These are phyloP conservation scores for Schwanniomyces pseudopolymorphus DNA, from an alignment of 805 yeast genomes.

Conservation along the genomic window DNA sequence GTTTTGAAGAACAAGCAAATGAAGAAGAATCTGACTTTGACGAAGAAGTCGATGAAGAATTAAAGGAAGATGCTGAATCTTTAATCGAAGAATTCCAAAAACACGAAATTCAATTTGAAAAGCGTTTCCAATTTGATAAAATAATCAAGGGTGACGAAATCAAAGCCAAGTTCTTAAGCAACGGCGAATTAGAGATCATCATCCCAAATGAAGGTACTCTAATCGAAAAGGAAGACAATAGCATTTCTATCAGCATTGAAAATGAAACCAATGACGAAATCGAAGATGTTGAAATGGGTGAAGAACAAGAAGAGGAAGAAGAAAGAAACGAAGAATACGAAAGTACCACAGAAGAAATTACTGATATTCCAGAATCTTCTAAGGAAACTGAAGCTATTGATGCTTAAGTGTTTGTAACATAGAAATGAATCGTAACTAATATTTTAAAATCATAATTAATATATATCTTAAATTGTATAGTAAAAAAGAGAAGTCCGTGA, in stretches of 20 bases:
- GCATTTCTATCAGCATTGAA: slow-evolving; percentile 26
- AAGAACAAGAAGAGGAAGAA: slow-evolving; percentile 8
- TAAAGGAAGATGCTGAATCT: slow-evolving; percentile 37
- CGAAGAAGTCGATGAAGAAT: slow-evolving; percentile 32
- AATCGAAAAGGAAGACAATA: slow-evolving; percentile 15
- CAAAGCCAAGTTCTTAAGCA: slow-evolving; percentile 35
- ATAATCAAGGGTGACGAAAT: slow-evolving; percentile 35
- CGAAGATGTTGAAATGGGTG: slow-evolving; percentile 8
- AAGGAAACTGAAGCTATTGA: background rate
- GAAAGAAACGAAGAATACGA: slow-evolving; percentile 5
- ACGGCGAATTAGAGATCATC: slow-evolving; percentile 42
- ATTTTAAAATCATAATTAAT: background rate
- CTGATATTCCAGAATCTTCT: background rate
- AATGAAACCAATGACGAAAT: slow-evolving; percentile 8
- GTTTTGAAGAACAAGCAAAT: background rate
- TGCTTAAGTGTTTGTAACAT: background rate
- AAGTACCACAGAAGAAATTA: slow-evolving; percentile 11
- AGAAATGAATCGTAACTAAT: background rate
- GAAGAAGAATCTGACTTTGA: slow-evolving; percentile 15
- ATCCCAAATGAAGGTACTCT: slow-evolving; percentile 32
- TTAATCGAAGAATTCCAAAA: slow-evolving; percentile 38
- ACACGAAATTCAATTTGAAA: slow-evolving; percentile 42
- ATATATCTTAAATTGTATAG: background rate
- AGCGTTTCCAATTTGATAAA: slow-evolving; percentile 43
- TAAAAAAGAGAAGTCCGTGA: background rate